Conservation (phyloP, 805 yeast species). For the Jamesozyma hellenica region DNA sequence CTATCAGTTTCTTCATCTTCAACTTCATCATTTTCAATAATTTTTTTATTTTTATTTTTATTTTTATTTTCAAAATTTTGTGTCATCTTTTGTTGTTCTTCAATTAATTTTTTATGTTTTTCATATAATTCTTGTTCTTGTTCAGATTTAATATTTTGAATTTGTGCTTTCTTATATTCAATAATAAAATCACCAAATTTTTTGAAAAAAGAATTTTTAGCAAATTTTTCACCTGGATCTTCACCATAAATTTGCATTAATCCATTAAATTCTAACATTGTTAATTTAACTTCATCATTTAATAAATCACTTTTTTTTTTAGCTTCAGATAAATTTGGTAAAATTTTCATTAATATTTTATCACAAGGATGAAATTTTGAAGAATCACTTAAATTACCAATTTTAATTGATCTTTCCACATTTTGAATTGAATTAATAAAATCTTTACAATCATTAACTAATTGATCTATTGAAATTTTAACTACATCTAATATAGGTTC, state of each 20-base stretch:
- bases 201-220: conserved; percentile 60
- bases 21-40: conserved; percentile 4
- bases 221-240: conserved; percentile 57
- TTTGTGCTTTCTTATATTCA: conserved; percentile 71
- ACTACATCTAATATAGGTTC: conserved; percentile 47
- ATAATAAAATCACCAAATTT: conserved; percentile 71
- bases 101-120: conserved; percentile 51
- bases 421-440: conserved; percentile 54
- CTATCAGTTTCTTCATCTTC: conserved; percentile 19
- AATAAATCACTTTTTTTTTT: conserved; percentile 56
- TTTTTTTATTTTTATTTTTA: conserved; percentile 5
- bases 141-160: conserved; percentile 70
- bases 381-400: conserved; percentile 80
- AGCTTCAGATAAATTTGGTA: conserved; percentile 66
- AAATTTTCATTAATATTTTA: conserved; percentile 48
- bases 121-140: conserved; percentile 73
- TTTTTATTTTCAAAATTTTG: conserved; percentile 14
- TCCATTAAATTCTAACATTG: conserved; percentile 54
- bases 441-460: conserved; percentile 60
- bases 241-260: conserved; percentile 88
- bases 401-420: conserved; percentile 61
- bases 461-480: conserved; percentile 73
- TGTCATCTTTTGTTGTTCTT: conserved; percentile 26
- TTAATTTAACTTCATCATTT: conserved; percentile 50
- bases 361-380: conserved; percentile 77